These are phyloP conservation scores for Paecilomyces formosus DNA, from an alignment of 2,329 filamentous ascomycete genomes.

Conservation along the genomic window DNA sequence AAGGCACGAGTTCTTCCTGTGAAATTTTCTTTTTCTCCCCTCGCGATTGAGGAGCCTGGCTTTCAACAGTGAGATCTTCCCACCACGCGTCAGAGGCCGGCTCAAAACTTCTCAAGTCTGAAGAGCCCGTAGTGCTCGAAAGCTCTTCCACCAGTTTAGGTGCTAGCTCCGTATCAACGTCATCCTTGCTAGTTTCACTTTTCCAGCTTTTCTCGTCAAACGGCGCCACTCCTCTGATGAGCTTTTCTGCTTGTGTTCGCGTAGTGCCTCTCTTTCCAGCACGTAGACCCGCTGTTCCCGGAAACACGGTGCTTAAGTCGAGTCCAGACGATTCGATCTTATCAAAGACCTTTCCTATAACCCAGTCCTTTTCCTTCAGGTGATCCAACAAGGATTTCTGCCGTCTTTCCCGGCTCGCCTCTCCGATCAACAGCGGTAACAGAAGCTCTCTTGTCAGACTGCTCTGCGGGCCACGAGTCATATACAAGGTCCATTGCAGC, in stretches of 20 bases:
- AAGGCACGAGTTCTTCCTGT: background rate
- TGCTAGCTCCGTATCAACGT: conserved; percentile 5
- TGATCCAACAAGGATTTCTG: conserved; percentile 43
- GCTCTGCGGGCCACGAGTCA: conserved; percentile 33
- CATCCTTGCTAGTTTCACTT: conserved; percentile 13
- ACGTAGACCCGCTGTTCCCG: conserved; percentile 42
- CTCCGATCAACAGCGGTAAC: conserved; percentile 45
- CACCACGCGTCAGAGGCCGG: conserved; percentile 26
- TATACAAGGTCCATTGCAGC: conserved; percentile 46
- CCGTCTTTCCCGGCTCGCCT: conserved; percentile 40
- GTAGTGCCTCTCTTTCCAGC: conserved; percentile 37
- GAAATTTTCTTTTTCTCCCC: background rate
- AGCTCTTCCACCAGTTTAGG: conserved; percentile 15
- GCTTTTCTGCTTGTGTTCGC: conserved; percentile 44
- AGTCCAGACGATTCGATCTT: conserved; percentile 50
- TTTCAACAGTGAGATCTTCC: conserved; percentile 13
- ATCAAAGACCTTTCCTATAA: conserved; percentile 51
- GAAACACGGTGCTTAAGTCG: conserved; percentile 52
- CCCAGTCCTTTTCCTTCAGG: conserved; percentile 51
- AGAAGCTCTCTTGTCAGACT: conserved; percentile 45
- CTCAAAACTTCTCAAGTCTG: conserved; percentile 8
- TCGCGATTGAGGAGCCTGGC: background rate
- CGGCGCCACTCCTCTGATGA: conserved; percentile 47
- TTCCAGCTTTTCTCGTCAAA: conserved; percentile 47
- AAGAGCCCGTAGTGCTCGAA: conserved; percentile 5